These are phyloP conservation scores for Lepiota venenata DNA, from an alignment of 768 basidiomycete species.

Conservation along the genomic window DNA sequence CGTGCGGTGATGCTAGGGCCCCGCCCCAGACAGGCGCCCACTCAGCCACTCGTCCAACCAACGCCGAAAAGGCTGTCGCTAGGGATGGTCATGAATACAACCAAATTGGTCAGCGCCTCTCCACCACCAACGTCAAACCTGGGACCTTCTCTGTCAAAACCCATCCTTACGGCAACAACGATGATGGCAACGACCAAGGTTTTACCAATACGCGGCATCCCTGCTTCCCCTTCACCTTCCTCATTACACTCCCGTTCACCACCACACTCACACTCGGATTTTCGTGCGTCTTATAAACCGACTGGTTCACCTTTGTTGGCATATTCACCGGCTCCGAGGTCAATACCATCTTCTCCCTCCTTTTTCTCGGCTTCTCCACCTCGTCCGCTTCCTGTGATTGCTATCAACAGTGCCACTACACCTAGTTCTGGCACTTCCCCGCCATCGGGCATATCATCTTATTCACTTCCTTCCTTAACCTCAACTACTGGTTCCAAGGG, in stretches of 20 bases:
- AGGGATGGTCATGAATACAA: slow-evolving; percentile 9
- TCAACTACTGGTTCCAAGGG: no score
- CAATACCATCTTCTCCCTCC: neutral
- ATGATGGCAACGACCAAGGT: neutral
- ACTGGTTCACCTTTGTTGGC: no score
- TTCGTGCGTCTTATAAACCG: no score
- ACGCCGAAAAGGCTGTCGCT: slow-evolving; percentile 6
- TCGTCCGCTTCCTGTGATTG: neutral
- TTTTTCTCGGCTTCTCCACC: neutral
- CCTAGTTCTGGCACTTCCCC: neutral
- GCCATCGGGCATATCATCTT: no score
- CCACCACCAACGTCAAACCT: neutral
- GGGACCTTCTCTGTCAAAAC: neutral
- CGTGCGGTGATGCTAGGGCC: slow-evolving; percentile 1
- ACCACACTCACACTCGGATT: no score
- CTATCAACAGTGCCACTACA: slow-evolving; percentile 1
- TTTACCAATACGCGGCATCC: slow-evolving; percentile 3
- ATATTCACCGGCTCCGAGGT: neutral
- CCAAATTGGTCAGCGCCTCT: slow-evolving; percentile 7
- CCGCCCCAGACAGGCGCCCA: neutral
- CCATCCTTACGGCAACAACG: neutral
- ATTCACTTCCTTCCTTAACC: no score
- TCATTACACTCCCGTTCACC: neutral
- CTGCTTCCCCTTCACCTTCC: slow-evolving; percentile 1
- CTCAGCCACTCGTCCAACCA: slow-evolving; percentile 1